These are phyloP conservation scores for Monsonia emarginata DNA, from an alignment of 441 rosid genomes.

Conservation along the genomic window DNA sequence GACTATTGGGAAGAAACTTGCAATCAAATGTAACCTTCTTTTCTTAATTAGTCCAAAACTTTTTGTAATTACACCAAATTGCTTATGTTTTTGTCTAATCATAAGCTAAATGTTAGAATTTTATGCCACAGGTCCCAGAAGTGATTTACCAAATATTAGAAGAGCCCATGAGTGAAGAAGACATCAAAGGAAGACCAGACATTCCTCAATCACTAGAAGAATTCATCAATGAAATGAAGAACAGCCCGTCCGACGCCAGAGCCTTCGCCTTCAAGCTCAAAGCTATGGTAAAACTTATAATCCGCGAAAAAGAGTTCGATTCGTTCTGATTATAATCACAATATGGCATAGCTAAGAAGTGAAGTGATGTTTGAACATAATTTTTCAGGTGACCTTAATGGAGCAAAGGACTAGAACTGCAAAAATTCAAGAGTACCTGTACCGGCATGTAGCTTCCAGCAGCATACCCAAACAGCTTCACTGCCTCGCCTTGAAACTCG, in stretches of 20 bases:
- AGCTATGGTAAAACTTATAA: constrained; percentile 71
- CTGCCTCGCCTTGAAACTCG: constrained; percentile 69
- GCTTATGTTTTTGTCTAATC: no score
- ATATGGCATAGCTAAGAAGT: no score
- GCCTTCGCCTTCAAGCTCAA: constrained; percentile 74
- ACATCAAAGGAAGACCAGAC: constrained; percentile 56
- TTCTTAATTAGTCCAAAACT: not conserved
- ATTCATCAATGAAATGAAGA: constrained; percentile 55
- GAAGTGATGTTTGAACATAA: no score
- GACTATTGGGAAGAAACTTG: constrained; percentile 51
- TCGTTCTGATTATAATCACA: not conserved
- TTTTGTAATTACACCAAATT: no score
- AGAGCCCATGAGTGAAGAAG: constrained; percentile 54
- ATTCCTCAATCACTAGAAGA: constrained; percentile 81
- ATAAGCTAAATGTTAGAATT: not conserved
- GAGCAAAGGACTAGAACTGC: constrained; percentile 92
- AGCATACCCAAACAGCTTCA: constrained; percentile 95
- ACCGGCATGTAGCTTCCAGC: constrained; percentile 90
- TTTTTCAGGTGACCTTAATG: constrained; percentile 47
- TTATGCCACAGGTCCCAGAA: constrained; percentile 57
- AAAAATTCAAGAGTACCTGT: constrained; percentile 80
- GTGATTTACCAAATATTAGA: constrained; percentile 64
- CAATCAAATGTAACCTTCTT: constrained; percentile 46
- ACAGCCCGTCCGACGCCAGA: constrained; percentile 50
- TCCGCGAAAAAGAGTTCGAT: not conserved